Evolutionary conservation across 2,329 filamentous ascomycete species (phyloP).

Genomic region (Thermochaetoides dissita): DNA sequence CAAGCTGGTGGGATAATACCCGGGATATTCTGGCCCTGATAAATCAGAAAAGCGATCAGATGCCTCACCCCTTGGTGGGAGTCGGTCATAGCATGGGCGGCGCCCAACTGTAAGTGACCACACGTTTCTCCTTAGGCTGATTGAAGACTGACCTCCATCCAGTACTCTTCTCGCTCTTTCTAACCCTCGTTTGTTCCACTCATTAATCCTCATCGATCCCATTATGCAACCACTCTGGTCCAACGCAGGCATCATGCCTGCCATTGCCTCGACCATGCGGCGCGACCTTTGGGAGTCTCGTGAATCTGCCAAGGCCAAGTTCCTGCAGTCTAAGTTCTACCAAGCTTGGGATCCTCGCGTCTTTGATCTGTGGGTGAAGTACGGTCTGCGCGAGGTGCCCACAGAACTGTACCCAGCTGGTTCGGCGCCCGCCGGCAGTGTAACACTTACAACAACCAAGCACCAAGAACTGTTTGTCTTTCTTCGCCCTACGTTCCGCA

Average conservation of each 20-base stretch:
- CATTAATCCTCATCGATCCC: slow-evolving; percentile 70
- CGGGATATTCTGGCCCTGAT: slow-evolving; percentile 75
- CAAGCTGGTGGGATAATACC: slow-evolving; percentile 73
- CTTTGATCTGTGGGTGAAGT: slow-evolving; percentile 55
- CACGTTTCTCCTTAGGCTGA: neutral
- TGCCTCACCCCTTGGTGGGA: slow-evolving; percentile 71
- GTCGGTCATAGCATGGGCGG: slow-evolving; percentile 83
- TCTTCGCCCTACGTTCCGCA: slow-evolving; percentile 39
- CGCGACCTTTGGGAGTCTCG: slow-evolving; percentile 74
- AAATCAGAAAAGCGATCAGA: slow-evolving; percentile 66
- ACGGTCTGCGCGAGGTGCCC: slow-evolving; percentile 64
- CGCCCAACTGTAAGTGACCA: slow-evolving; percentile 4
- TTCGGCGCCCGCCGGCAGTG: slow-evolving; percentile 20
- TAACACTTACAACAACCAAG: slow-evolving; percentile 64
- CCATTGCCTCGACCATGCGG: slow-evolving; percentile 51
- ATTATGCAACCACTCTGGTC: slow-evolving; percentile 44
- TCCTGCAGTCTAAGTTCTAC: slow-evolving; percentile 63
- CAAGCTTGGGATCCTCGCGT: slow-evolving; percentile 69
- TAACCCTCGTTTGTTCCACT: slow-evolving; percentile 67
- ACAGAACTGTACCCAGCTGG: slow-evolving; percentile 43
- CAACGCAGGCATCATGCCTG: slow-evolving; percentile 30
- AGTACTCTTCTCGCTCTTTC: slow-evolving; percentile 43
- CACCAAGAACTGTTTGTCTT: slow-evolving; percentile 81
- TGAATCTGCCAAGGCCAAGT: slow-evolving; percentile 49
- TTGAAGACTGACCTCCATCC: neutral